Evolutionary conservation across 768 basidiomycete species (phyloP), one percentile per base, ranked within the genome.

Genomic region (Rhizopogon roseolus): DNA sequence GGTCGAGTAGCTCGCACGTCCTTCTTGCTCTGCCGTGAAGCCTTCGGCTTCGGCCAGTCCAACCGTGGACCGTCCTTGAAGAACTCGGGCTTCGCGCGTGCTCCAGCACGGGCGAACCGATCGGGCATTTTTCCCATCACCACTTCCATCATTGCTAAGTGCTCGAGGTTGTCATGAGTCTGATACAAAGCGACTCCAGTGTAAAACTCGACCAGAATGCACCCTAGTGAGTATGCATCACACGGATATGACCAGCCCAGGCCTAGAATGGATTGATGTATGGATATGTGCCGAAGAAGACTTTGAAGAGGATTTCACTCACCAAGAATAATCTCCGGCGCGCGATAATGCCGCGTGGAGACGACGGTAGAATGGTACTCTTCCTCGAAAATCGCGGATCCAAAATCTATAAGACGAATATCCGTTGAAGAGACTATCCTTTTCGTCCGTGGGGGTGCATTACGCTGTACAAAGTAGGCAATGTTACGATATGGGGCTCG

Each of bases 61-160:
- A 99, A 81, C 63, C 86, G 89, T 58, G 77, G 71, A 29, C 83
- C 86, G 19, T 90, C 88, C 66, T 90, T 93, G 78, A 99, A 98
- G 70, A 90, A 97, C 65, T 98, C 95, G 7, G 93, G 85, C 63
- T 95, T 95, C 48, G 85, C 82, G 44, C 88, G 80, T 8, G 86
- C 82, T 16, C 87, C 88, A 41, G 80, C 77, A 41, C 87, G 80
- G 38, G 84, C 82, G 65, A 96, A 93, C 5, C 86, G 84, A 49
- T 89, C 85, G 0, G 95, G 92, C 88, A 98, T 95, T 74, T 90
- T 91, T 54, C 96, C 96, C 90, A 98, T 98, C 38, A 98, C 97
- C 68, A 90, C 87, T 68, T 98, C 95, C 97, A 99, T 99, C 97
- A 99, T 99, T 39, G 96, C 97, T 13, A 99, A 83, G 71, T 99